These are phyloP conservation scores for Echium plantagineum DNA, from an alignment of 257 asterid species.

Conservation along the genomic window DNA sequence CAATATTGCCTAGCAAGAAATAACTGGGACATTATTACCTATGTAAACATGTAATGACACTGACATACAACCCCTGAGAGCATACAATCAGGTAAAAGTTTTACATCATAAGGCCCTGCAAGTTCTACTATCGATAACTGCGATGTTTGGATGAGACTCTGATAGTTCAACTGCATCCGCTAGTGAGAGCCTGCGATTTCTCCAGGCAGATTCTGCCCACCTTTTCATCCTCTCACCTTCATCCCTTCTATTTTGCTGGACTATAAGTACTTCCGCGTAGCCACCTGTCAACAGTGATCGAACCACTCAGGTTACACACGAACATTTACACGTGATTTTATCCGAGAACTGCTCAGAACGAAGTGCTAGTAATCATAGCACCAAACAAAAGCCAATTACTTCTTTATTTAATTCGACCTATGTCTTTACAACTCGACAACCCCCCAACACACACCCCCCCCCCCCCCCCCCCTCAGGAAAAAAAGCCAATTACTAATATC, in stretches of 20 bases:
- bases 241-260: constrained; percentile 72
- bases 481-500: not conserved
- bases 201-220: constrained; percentile 74
- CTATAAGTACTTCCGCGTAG: constrained; percentile 58
- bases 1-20: too few relatives aligned
- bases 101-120: too few relatives aligned
- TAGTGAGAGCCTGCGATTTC: constrained; percentile 46
- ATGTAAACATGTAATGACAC: too few relatives aligned
- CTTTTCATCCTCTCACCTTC: constrained; percentile 65
- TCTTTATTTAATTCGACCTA: too few relatives aligned
- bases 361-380: not conserved
- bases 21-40: too few relatives aligned
- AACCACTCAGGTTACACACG: too few relatives aligned
- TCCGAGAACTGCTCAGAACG: not conserved
- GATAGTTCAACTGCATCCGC: constrained; percentile 54
- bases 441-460: too few relatives aligned
- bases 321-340: not conserved
- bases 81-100: too few relatives aligned
- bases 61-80: too few relatives aligned
- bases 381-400: not conserved
- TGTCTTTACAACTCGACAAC: too few relatives aligned
- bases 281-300: constrained; percentile 49
- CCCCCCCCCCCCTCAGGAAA: too few relatives aligned
- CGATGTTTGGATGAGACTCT: constrained; percentile 37
- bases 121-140: constrained; percentile 18